These are phyloP conservation scores for Tylopilus plumbeoviolaceoides DNA, from an alignment of 768 basidiomycete genomes.

Conservation along the genomic window DNA sequence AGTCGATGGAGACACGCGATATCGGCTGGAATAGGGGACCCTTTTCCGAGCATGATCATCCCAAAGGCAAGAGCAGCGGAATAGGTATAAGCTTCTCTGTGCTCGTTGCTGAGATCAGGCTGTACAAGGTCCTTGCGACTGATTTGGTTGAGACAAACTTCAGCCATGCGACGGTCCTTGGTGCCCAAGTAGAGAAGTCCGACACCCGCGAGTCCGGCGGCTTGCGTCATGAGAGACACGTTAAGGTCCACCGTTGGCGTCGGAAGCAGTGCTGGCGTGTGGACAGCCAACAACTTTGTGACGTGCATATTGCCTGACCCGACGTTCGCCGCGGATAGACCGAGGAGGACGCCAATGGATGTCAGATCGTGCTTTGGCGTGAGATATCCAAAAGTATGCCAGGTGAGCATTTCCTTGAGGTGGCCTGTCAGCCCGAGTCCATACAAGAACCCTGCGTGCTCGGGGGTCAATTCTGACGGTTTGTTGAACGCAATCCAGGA, in stretches of 20 bases:
- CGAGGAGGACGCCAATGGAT: conserved; percentile 88
- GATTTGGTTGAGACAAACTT: conserved; percentile 84
- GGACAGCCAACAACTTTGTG: conserved; percentile 87
- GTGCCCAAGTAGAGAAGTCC: conserved; percentile 90
- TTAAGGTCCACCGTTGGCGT: conserved; percentile 85
- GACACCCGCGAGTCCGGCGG: conserved; percentile 81
- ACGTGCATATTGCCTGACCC: conserved; percentile 84
- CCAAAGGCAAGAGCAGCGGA: conserved; percentile 89
- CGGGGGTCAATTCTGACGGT: conserved; percentile 82
- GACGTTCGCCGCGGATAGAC: conserved; percentile 87
- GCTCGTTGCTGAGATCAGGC: conserved; percentile 81
- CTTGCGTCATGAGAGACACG: conserved; percentile 84
- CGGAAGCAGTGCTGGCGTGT: conserved; percentile 90
- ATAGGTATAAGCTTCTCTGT: conserved; percentile 89
- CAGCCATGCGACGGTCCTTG: conserved; percentile 86
- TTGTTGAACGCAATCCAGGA: conserved; percentile 97
- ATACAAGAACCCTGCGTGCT: conserved; percentile 95
- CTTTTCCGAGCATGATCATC: conserved; percentile 93
- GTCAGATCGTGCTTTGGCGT: conserved; percentile 96
- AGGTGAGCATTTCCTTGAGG: conserved; percentile 82
- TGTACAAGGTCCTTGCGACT: conserved; percentile 72
- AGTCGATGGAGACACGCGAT: conserved; percentile 62
- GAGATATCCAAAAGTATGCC: conserved; percentile 94
- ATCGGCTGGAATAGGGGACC: conserved; percentile 75
- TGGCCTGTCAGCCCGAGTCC: conserved; percentile 93